A percentile compares a stretch with the other conserved stretches of the same genome.
Conservation (phyloP, 495 filamentous ascomycete genomes). For the Penicillium bovifimosum region DNA sequence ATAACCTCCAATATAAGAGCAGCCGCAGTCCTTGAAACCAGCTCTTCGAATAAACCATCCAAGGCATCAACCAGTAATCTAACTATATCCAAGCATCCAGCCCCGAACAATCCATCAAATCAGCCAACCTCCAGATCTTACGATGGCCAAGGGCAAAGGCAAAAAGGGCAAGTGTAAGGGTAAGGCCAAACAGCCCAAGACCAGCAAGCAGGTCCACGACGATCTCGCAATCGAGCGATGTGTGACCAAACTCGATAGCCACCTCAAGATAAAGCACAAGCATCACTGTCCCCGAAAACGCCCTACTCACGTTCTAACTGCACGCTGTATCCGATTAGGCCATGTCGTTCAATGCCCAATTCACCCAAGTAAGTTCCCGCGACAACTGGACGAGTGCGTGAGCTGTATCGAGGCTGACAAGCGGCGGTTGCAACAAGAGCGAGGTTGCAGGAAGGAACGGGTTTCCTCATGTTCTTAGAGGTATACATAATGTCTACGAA, state of each 20-base stretch:
- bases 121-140: no score
- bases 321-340: not conserved
- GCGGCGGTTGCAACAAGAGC: not conserved
- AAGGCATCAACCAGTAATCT: not conserved
- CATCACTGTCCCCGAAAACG: not conserved
- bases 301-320: not conserved
- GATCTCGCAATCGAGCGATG: not conserved
- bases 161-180: not conserved
- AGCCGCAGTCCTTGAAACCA: not conserved
- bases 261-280: not conserved
- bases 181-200: not conserved
- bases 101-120: no score
- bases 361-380: not conserved
- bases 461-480: not conserved
- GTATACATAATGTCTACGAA: not conserved
- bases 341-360: not conserved
- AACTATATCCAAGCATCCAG: not conserved
- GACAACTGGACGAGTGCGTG: not conserved
- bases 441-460: not conserved
- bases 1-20: not conserved
- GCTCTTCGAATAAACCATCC: not conserved
- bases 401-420: not conserved
- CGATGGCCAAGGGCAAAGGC: not conserved
- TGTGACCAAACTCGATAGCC: not conserved
- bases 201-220: no score